Conservation (phyloP, 495 filamentous ascomycete species). For the Schizothecium vesticola region DNA sequence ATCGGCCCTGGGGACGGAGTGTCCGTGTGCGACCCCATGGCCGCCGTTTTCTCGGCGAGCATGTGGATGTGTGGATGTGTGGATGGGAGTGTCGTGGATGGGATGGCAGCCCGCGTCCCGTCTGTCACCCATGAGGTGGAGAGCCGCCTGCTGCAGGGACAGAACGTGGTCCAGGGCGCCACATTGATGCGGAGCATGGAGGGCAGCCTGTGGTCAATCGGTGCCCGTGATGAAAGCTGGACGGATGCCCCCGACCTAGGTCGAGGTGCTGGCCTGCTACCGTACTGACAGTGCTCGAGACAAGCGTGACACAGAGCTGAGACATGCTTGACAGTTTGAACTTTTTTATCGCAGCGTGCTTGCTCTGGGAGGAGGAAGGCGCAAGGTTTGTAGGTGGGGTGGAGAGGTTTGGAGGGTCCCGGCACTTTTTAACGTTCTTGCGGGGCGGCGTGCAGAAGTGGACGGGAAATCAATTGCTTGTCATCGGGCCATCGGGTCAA, state of each 20-base stretch:
- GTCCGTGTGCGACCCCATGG: neutral
- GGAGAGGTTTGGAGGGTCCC: neutral
- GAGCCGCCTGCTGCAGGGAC: neutral
- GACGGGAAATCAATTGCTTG: constrained; percentile 1
- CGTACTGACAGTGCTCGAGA: constrained; percentile 7
- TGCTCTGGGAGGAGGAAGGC: neutral
- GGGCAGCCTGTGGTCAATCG: neutral
- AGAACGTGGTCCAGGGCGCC: neutral
- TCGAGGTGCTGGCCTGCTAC: neutral
- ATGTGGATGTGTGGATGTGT: neutral
- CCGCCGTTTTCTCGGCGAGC: neutral
- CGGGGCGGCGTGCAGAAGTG: neutral
- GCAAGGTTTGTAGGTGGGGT: neutral
- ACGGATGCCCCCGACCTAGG: neutral
- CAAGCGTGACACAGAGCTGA: constrained; percentile 16
- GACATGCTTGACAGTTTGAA: constrained; percentile 6
- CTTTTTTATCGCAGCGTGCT: neutral
- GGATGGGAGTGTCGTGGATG: neutral
- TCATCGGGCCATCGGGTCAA: neutral
- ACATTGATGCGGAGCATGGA: neutral
- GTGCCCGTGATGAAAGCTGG: neutral
- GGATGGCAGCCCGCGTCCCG: neutral
- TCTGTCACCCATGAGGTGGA: neutral
- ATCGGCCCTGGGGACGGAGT: neutral
- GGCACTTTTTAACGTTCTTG: neutral